phyloP scores from a whole-genome alignment of 169 alveolate genomes.

The Babesia sp. region DNA sequence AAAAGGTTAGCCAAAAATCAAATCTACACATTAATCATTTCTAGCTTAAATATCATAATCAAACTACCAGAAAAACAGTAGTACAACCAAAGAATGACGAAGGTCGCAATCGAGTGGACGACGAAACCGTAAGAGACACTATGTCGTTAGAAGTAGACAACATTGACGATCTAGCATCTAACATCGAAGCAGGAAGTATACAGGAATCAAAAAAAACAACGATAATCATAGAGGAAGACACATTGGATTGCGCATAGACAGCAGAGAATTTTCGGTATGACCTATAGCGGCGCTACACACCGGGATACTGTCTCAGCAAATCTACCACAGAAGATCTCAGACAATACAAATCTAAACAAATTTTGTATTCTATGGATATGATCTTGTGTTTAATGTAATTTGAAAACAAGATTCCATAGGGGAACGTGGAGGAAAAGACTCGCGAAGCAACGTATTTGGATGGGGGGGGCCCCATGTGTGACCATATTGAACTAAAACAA shows the following conservation, averaged over 20 bases:
- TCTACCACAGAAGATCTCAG: neutral
- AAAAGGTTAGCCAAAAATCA: slow-evolving; percentile 50
- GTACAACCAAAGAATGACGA: neutral
- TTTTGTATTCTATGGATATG: neutral
- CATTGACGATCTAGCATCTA: neutral
- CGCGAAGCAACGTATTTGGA: neutral
- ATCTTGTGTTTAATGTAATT: neutral
- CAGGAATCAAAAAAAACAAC: neutral
- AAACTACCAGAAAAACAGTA: neutral
- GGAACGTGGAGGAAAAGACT: neutral
- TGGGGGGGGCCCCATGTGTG: slow-evolving; percentile 8
- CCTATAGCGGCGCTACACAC: neutral
- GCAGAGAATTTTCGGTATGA: neutral
- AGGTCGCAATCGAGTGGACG: neutral
- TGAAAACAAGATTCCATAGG: neutral
- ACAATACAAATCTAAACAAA: neutral
- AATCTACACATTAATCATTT: neutral
- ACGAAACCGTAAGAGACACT: neutral
- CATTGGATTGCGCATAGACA: neutral
- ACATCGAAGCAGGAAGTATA: neutral
- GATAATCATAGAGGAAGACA: slow-evolving; percentile 9
- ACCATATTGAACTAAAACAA: neutral
- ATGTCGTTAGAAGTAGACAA: neutral
- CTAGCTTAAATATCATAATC: neutral
- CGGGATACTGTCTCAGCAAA: too few species aligned